Evolutionary conservation across 257 asterid species (phyloP).

Genomic region (Solanum chmielewskii): DNA sequence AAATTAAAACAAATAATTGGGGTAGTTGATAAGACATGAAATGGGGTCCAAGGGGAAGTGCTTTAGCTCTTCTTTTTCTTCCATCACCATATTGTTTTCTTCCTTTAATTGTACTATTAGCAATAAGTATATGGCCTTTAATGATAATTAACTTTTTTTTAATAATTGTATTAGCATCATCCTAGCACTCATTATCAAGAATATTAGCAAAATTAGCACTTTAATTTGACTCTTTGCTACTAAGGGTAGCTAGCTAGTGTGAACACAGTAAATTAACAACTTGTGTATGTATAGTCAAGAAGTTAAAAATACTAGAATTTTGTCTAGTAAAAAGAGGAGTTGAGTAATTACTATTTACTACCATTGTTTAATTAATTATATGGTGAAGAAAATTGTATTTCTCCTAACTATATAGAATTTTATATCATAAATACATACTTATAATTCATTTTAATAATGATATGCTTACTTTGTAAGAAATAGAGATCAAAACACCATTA

Average conservation of each 20-base stretch:
- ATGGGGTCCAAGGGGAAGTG: slow-evolving; percentile 64
- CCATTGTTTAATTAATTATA: not conserved
- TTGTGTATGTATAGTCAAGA: not conserved
- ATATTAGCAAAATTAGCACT: slow-evolving; percentile 18
- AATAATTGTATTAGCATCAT: slow-evolving; percentile 15
- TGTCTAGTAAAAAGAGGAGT: not conserved
- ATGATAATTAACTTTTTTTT: not conserved
- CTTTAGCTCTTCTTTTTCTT: slow-evolving; percentile 49
- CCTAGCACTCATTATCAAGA: slow-evolving; percentile 37
- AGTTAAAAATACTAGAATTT: not conserved
- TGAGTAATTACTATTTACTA: not conserved
- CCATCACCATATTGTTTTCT: slow-evolving; percentile 39
- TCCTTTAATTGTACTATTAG: slow-evolving; percentile 48
- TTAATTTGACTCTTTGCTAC: slow-evolving; percentile 22
- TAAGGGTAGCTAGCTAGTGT: slow-evolving; percentile 13
- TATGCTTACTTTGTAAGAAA: not conserved
- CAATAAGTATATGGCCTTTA: slow-evolving; percentile 14
- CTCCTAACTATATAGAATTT: not conserved
- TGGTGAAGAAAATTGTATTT: not conserved
- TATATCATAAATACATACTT: not conserved
- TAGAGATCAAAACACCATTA: not conserved
- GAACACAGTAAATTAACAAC: slow-evolving; percentile 18
- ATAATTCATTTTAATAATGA: not conserved
- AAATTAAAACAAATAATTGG: slow-evolving; percentile 25
- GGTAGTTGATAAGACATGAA: slow-evolving; percentile 39